Percentiles rank a stretch among this genome's conserved stretches.
phyloP scores from a whole-genome alignment of 2,329 filamentous ascomycete genomes.

The Botryosphaeria dothidea region DNA sequence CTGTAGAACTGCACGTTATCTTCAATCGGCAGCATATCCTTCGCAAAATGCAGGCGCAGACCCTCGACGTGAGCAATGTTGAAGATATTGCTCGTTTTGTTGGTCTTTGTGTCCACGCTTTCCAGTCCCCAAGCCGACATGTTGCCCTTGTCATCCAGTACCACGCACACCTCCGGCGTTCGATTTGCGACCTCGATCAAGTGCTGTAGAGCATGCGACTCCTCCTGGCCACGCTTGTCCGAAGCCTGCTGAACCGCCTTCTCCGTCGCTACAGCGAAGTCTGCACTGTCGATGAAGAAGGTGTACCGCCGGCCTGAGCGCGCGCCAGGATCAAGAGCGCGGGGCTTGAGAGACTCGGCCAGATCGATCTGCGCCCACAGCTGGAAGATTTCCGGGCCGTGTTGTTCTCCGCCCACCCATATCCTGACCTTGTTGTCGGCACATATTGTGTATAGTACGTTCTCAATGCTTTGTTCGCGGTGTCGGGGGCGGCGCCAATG shows the following conservation, averaged over 20 bases:
- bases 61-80: constrained; percentile 79
- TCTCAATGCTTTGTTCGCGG: constrained; percentile 75
- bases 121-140: constrained; percentile 95
- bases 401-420: constrained; percentile 77
- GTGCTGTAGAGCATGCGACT: constrained; percentile 76
- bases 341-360: constrained; percentile 65
- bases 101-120: constrained; percentile 72
- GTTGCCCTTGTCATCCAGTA: constrained; percentile 78
- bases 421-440: constrained; percentile 77
- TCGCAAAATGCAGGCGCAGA: constrained; percentile 44
- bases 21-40: constrained; percentile 31
- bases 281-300: constrained; percentile 79
- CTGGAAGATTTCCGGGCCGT: constrained; percentile 70
- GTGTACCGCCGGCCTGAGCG: constrained; percentile 61
- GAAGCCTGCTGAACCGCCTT: constrained; percentile 67
- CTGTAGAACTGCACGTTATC: constrained; percentile 70
- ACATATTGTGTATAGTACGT: constrained; percentile 88
- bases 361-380: constrained; percentile 83
- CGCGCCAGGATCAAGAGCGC: constrained; percentile 42
- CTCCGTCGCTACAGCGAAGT: constrained; percentile 78
- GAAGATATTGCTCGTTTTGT: constrained; percentile 70
- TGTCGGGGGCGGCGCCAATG: constrained; percentile 84
- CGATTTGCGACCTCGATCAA: constrained; percentile 83
- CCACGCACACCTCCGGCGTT: constrained; percentile 82
- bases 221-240: constrained; percentile 52